Evolutionary conservation across 495 filamentous ascomycete species (phyloP).

Genomic region (Penicillium ochrochloron): DNA sequence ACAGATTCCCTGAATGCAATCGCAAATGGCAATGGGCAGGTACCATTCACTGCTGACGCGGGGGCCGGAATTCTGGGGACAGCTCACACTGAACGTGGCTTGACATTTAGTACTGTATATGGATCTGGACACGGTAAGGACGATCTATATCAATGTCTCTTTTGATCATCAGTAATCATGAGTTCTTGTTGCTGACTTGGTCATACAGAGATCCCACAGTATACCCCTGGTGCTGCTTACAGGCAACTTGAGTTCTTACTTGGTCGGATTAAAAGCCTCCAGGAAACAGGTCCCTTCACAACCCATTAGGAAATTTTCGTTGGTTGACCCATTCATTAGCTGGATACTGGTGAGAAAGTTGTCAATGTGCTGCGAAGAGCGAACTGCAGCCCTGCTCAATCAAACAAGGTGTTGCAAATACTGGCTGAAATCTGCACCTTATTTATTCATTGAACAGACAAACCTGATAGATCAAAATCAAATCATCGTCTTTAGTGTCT

Average conservation of each 20-base stretch:
- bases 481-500: too few species aligned
- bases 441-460: neutral
- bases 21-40: slow-evolving; percentile 15
- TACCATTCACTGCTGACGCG: slow-evolving; percentile 36
- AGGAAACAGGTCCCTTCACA: slow-evolving; percentile 39
- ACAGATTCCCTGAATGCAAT: slow-evolving; percentile 49
- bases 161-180: neutral
- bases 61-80: slow-evolving; percentile 65
- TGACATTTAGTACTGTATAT: slow-evolving; percentile 67
- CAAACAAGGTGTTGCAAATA: too few species aligned
- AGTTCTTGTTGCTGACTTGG: neutral
- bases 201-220: slow-evolving; percentile 56
- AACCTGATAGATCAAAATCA: too few species aligned
- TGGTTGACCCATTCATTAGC: neutral
- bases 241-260: slow-evolving; percentile 71
- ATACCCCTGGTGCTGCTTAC: slow-evolving; percentile 65
- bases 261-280: slow-evolving; percentile 58
- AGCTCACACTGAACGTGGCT: slow-evolving; percentile 66
- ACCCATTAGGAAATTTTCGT: slow-evolving; percentile 13
- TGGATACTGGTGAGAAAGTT: neutral
- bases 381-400: neutral
- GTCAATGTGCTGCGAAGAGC: neutral
- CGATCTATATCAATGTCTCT: neutral
- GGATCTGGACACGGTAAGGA: slow-evolving; percentile 62
- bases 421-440: neutral